Evolutionary conservation across 148 eudicot genomes (phyloP), one percentile per base, ranked within the genome.

Genomic region (Chenopodium suecicum): DNA sequence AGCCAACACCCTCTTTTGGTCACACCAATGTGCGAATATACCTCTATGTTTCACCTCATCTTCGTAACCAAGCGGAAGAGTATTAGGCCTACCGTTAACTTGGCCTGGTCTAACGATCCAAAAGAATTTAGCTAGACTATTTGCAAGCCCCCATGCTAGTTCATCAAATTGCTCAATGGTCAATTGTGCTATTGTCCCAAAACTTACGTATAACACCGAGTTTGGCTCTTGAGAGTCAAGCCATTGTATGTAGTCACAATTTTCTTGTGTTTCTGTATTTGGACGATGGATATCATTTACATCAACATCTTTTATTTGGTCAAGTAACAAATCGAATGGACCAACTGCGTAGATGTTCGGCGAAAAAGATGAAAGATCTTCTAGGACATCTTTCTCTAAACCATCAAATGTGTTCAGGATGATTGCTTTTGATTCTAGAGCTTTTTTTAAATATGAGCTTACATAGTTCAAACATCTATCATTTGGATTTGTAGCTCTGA

Each of bases 211-310:
- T 37, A 80, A 20, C 27, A 80, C 60, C 6, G 82, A 72, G 12
- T 48, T 62, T n/a, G 82, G 77, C n/a, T 72, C 70, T 62, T 80
- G 76, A 14, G 77, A 80, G 46, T 80, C 82, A 63, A 80, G 82
- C 82, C 82, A 80, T 62, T 72, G 56, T 23, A 80, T 16, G 46
- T 27, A 60, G 1, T 73, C 44, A 72, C 2, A 0, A 48, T 25
- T 16, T 16, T 47, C 78, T 14, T 67, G 32, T 31, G 32, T 5
- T 2, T 2, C 0, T 9, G 41, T 11, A 11, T 5, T 37, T 5
- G 70, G 20, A 22, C 17, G 7, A 67, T 4, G 29, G 12, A 27
- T 67, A 29, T 27, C 9, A 67, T 67, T 64, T 44, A 23, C 41
- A 3, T 23, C 12, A 37, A 5, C 7, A 0, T 54, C 2, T 23